Conservation (phyloP, 768 basidiomycete species). For the Neoboletus brunneissimus region DNA sequence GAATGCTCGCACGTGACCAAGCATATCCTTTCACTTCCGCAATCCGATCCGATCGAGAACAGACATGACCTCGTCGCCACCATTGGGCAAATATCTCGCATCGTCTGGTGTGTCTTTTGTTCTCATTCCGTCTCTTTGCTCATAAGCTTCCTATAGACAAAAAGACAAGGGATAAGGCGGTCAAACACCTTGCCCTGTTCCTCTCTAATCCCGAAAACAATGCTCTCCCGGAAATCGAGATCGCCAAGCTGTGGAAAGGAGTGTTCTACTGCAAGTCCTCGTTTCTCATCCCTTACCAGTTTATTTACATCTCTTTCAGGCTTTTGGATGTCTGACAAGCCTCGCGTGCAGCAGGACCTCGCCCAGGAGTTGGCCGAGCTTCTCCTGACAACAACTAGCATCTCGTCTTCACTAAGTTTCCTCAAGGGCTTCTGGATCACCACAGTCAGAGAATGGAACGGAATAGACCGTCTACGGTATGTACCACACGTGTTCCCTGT, state of each 20-base stretch:
- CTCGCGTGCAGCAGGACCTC: slow-evolving; percentile 89
- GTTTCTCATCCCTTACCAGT: not conserved
- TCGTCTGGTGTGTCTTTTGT: slow-evolving; percentile 66
- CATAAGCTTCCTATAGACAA: slow-evolving; percentile 56
- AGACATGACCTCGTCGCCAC: slow-evolving; percentile 44
- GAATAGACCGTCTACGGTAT: slow-evolving; percentile 87
- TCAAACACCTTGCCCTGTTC: slow-evolving; percentile 74
- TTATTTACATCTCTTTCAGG: slow-evolving; percentile 45
- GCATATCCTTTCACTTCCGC: slow-evolving; percentile 2
- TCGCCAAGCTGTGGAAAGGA: slow-evolving; percentile 96
- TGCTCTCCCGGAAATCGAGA: slow-evolving; percentile 66
- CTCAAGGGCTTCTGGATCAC: slow-evolving; percentile 89
- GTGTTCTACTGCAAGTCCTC: slow-evolving; percentile 83
- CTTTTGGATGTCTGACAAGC: slow-evolving; percentile 99
- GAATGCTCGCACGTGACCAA: slow-evolving; percentile 5
- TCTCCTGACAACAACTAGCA: slow-evolving; percentile 61
- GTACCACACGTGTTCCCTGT: slow-evolving; percentile 16
- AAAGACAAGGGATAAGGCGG: slow-evolving; percentile 86
- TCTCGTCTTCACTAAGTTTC: slow-evolving; percentile 65
- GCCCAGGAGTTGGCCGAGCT: slow-evolving; percentile 84
- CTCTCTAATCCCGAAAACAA: slow-evolving; percentile 64
- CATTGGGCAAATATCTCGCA: slow-evolving; percentile 87
- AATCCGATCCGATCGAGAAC: slow-evolving; percentile 18
- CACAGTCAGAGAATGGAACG: slow-evolving; percentile 89
- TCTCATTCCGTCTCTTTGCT: not conserved